A percentile compares a stretch with the other conserved stretches of the same genome.
phyloP scores from a whole-genome alignment of 371 early-diverging fungal genomes.

The Rhizomucor pusillus region DNA sequence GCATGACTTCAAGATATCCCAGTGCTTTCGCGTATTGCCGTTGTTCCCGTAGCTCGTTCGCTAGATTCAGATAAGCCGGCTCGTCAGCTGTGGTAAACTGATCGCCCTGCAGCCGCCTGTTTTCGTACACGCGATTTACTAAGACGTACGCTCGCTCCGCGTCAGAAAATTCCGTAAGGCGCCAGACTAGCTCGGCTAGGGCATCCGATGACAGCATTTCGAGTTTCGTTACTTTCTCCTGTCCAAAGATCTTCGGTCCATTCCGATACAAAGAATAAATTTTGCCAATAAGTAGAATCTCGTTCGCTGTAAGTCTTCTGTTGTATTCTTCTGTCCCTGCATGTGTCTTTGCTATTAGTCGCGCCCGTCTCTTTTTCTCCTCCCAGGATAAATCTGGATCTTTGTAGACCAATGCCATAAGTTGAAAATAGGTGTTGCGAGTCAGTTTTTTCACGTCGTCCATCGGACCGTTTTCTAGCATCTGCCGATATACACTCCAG shows the following conservation, averaged over 20 bases:
- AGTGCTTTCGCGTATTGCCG: conserved; percentile 29
- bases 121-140: conserved; percentile 3
- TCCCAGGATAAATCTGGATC: conserved; percentile 15
- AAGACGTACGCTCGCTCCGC: conserved; percentile 17
- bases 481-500: conserved; percentile 22
- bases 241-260: conserved; percentile 1
- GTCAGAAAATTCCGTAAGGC: conserved; percentile 12
- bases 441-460: conserved; percentile 8
- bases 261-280: conserved; percentile 14
- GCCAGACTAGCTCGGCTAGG: conserved; percentile 11
- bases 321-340: conserved; percentile 14
- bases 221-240: conserved; percentile 6
- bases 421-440: conserved; percentile 22
- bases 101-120: not conserved
- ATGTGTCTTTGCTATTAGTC: conserved; percentile 20
- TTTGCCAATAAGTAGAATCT: conserved; percentile 23
- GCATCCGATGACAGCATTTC: conserved; percentile 2
- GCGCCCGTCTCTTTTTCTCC: conserved; percentile 19
- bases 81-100: conserved; percentile 7
- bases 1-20: conserved; percentile 36
- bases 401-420: conserved; percentile 24
- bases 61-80: conserved; percentile 26
- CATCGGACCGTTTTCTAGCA: conserved; percentile 12
- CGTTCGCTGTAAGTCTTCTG: conserved; percentile 20
- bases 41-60: conserved; percentile 22